phyloP scores from a whole-genome alignment of 306 rosid genomes.

The Lathyrus sativus region DNA sequence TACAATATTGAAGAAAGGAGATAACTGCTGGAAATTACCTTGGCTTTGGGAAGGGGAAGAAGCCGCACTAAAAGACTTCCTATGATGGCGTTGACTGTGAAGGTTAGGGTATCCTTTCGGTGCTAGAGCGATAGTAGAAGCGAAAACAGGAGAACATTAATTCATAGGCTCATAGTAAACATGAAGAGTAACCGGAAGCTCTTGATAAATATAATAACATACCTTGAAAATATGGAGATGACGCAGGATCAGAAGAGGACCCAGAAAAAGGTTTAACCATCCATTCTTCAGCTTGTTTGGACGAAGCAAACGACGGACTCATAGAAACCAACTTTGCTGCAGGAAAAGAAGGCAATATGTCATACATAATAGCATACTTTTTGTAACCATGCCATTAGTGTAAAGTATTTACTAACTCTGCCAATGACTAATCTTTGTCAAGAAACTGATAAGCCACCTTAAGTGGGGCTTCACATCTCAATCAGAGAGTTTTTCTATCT shows the following conservation, averaged over 20 bases:
- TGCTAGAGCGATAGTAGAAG: constrained; percentile 42
- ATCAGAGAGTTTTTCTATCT: background rate
- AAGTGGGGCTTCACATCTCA: background rate
- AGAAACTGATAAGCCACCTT: background rate
- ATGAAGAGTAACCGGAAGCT: constrained; percentile 13
- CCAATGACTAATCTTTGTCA: background rate
- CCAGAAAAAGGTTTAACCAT: constrained; percentile 45
- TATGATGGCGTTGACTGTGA: constrained; percentile 44
- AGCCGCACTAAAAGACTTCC: constrained; percentile 51
- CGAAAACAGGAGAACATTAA: constrained; percentile 47
- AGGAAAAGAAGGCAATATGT: constrained; percentile 33
- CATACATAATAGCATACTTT: constrained; percentile 2
- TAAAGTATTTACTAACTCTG: background rate
- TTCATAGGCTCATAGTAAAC: constrained; percentile 30
- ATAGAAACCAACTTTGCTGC: constrained; percentile 60
- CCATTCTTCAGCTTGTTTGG: constrained; percentile 42
- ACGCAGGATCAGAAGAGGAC: constrained; percentile 54
- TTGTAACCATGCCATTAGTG: background rate
- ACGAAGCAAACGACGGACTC: constrained; percentile 50
- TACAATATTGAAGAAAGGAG: constrained; percentile 9
- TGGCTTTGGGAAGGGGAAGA: constrained; percentile 67
- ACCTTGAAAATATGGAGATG: constrained; percentile 66
- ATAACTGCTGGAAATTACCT: constrained; percentile 51
- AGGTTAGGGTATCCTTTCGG: constrained; percentile 30
- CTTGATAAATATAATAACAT: constrained; percentile 17